These are phyloP conservation scores for Leccinum laetum DNA, from an alignment of 1,284 basidiomycete species.

Conservation along the genomic window DNA sequence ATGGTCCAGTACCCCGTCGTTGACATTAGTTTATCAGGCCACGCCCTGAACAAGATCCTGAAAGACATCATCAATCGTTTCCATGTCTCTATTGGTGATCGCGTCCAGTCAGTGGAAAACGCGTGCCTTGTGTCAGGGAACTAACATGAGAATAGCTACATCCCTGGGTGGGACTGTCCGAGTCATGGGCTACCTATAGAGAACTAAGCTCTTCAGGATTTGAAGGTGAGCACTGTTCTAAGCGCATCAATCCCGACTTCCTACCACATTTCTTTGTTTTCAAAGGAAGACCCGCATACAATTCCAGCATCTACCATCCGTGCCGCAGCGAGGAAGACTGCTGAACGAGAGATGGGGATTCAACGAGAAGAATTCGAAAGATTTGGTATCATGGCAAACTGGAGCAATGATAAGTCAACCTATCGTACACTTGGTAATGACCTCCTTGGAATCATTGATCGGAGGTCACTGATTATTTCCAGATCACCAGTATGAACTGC, in stretches of 20 bases:
- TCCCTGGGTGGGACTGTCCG: constrained; percentile 91
- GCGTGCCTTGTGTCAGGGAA: not conserved
- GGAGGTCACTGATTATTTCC: constrained; percentile 2
- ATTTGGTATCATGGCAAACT: constrained; percentile 94
- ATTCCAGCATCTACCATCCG: constrained; percentile 68
- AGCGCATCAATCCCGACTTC: not conserved
- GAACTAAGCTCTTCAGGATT: constrained; percentile 82
- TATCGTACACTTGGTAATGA: constrained; percentile 82
- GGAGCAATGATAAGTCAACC: constrained; percentile 64
- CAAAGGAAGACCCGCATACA: constrained; percentile 51
- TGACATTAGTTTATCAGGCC: constrained; percentile 54
- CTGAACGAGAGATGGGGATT: constrained; percentile 70
- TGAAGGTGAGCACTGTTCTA: constrained; percentile 50
- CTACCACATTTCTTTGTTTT: not conserved
- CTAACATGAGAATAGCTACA: constrained; percentile 57
- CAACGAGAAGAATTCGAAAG: constrained; percentile 84
- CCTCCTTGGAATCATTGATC: not conserved
- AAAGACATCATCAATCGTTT: constrained; percentile 97
- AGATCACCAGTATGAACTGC: constrained; percentile 89
- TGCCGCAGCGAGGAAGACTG: constrained; percentile 70
- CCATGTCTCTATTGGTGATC: constrained; percentile 76
- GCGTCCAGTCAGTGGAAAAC: constrained; percentile 70
- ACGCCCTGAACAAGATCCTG: constrained; percentile 95
- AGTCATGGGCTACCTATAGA: constrained; percentile 97
- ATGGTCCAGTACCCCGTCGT: not conserved